phyloP scores from a whole-genome alignment of 192 early-diverging fungal species.

The Coemansia aciculifera region DNA sequence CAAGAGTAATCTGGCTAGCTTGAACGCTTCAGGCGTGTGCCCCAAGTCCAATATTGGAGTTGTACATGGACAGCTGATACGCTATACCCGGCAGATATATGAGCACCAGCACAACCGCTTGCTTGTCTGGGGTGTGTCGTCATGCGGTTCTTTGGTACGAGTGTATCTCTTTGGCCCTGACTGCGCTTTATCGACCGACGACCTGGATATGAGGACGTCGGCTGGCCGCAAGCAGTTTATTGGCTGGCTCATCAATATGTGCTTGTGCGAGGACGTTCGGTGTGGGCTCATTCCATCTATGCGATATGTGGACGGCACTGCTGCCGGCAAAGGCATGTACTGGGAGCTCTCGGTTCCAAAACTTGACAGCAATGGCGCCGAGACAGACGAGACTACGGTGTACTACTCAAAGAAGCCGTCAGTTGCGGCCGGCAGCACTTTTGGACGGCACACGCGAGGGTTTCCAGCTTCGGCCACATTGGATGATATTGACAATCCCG shows the following conservation, averaged over 20 bases:
- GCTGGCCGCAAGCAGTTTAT: constrained; percentile 2
- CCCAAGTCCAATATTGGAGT: not conserved
- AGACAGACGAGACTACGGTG: not conserved
- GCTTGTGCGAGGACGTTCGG: not conserved
- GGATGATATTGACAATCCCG: not conserved
- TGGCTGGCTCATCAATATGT: not conserved
- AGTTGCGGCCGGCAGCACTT: not conserved
- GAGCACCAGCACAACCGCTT: not conserved
- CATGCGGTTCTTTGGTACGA: not conserved
- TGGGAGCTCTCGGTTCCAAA: constrained; percentile 3
- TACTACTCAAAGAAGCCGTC: not conserved
- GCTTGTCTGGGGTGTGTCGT: not conserved
- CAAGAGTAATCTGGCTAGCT: not conserved
- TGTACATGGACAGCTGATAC: not conserved
- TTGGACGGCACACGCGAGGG: constrained; percentile 11
- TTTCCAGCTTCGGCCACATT: not conserved
- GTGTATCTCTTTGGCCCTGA: constrained; percentile 5
- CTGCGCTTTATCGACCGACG: not conserved
- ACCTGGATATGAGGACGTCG: constrained; percentile 2
- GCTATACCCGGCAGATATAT: not conserved
- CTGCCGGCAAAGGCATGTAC: not conserved
- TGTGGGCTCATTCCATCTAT: constrained; percentile 4
- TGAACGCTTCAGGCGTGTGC: not conserved
- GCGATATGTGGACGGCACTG: not conserved
- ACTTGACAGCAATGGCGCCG: not conserved